Evolutionary conservation across 768 basidiomycete genomes (phyloP).

Genomic region (Dioszegia crocea): DNA sequence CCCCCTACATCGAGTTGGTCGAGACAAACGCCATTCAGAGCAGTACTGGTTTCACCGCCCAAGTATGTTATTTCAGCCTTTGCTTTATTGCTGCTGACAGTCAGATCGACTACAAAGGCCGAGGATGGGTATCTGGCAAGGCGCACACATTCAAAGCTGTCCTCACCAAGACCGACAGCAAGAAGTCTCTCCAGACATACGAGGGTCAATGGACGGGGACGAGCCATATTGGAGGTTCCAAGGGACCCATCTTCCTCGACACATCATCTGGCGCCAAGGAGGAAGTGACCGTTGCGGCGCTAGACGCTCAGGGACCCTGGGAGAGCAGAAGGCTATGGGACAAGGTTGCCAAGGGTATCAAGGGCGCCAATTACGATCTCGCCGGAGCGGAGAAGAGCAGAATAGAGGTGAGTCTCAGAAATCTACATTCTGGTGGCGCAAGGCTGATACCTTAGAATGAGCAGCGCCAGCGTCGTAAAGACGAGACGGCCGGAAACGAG

Average conservation of each 20-base stretch:
- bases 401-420: conserved; percentile 73
- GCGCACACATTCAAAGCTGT: conserved; percentile 87
- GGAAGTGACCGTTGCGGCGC: conserved; percentile 63
- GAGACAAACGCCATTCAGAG: conserved; percentile 75
- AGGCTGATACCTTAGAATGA: conserved; percentile 62
- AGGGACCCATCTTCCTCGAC: conserved; percentile 64
- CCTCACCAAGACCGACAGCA: conserved; percentile 53
- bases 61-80: conserved; percentile 50
- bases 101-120: conserved; percentile 88
- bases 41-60: conserved; percentile 60
- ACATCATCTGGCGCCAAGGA: conserved; percentile 64
- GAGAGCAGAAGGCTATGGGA: conserved; percentile 84
- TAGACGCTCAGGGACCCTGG: conserved; percentile 64
- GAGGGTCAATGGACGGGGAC: conserved; percentile 52
- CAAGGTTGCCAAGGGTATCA: conserved; percentile 82
- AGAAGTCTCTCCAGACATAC: conserved; percentile 48
- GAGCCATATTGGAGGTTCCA: conserved; percentile 53
- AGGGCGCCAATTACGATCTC: conserved; percentile 84
- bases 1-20: conserved; percentile 85
- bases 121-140: conserved; percentile 91
- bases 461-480: conserved; percentile 79
- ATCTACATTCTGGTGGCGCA: neutral
- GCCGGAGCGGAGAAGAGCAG: conserved; percentile 81
- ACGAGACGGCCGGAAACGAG: conserved; percentile 68
- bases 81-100: conserved; percentile 38